Base-by-base conservation (phyloP, 2,329 filamentous ascomycete species). In the Tolypocladium guangdongense region DNA sequence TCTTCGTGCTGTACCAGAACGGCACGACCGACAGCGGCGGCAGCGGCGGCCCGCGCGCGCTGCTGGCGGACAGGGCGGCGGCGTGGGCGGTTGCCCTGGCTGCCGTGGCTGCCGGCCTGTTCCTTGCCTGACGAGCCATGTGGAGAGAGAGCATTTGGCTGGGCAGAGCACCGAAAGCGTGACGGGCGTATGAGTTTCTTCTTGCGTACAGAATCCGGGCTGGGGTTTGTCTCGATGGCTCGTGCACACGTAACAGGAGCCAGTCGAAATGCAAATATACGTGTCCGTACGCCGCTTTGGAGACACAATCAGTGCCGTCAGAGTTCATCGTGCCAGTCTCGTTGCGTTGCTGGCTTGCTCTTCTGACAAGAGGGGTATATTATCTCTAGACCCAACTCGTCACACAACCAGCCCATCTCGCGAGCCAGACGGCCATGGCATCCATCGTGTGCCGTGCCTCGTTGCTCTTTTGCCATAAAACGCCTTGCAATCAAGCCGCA, bases 1-100 rank as follows among this genome's bases (percentile, higher is more conserved):
- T 88, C 43, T 87, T 79, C 59, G 76, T 86, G 5, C 62, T 82
- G 51, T 62, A 65, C n/a, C 50, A 56, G 27, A 45, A 32, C 20
- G 51, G 35, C 43, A 49, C 54, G 30, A 51, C 54, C 18, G 52
- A 53, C 45, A 52, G 57, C 18, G 50, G 48, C 6, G 55, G 53
- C 30, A 56, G 52, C 27, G 48, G 16, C 36, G 43, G 39, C 20
- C 24, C 51, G 20, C 51, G 39, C 20, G 36, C 33, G 0, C 22
- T 47, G 22, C 16, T 48, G 30, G 20, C 51, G 16, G 41, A 37
- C 41, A 52, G 14, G 39, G 51, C 51, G 7, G 51, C 59, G 11
- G 55, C 59, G 1, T 49, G 64, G 38, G 62, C 58, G 2, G 65
- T 68, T 10, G 59, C 59, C 2, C 50, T 67, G 18, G 65, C 62